Evolutionary conservation across 306 rosid genomes (phyloP).

Genomic region (Lathyrus sativus): DNA sequence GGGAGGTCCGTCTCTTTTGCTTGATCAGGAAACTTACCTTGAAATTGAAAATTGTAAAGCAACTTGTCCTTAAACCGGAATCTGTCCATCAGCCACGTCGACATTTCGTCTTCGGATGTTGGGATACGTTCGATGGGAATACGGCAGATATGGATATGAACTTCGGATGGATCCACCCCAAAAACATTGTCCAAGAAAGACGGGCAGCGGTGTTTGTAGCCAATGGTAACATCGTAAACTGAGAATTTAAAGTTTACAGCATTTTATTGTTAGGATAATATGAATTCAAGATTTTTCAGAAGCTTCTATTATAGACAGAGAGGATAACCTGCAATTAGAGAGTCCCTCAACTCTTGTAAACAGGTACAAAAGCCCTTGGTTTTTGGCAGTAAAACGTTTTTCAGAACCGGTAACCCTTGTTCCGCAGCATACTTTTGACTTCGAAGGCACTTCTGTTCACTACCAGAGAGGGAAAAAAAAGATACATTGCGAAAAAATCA

Average conservation of each 20-base stretch:
- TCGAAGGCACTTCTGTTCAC: conserved; percentile 73
- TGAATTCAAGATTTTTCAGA: conserved; percentile 1
- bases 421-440: conserved; percentile 77
- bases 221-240: conserved; percentile 82
- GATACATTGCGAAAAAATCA: conserved; percentile 1
- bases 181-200: conserved; percentile 74
- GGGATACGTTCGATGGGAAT: conserved; percentile 55
- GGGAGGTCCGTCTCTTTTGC: conserved; percentile 59
- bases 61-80: conserved; percentile 64
- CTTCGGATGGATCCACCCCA: conserved; percentile 79
- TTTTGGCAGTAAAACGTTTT: conserved; percentile 72
- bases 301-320: not conserved
- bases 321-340: conserved; percentile 67
- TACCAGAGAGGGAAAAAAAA: conserved; percentile 38
- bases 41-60: conserved; percentile 58
- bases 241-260: conserved; percentile 34
- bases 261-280: not conserved
- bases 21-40: conserved; percentile 69
- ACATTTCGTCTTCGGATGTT: conserved; percentile 53
- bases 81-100: conserved; percentile 55
- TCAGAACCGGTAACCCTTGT: conserved; percentile 65
- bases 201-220: conserved; percentile 68
- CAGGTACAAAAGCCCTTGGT: conserved; percentile 74
- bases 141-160: conserved; percentile 63
- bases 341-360: conserved; percentile 58